These are phyloP conservation scores for Cystobasidium onofrii DNA, from an alignment of 768 basidiomycete genomes.

Conservation along the genomic window DNA sequence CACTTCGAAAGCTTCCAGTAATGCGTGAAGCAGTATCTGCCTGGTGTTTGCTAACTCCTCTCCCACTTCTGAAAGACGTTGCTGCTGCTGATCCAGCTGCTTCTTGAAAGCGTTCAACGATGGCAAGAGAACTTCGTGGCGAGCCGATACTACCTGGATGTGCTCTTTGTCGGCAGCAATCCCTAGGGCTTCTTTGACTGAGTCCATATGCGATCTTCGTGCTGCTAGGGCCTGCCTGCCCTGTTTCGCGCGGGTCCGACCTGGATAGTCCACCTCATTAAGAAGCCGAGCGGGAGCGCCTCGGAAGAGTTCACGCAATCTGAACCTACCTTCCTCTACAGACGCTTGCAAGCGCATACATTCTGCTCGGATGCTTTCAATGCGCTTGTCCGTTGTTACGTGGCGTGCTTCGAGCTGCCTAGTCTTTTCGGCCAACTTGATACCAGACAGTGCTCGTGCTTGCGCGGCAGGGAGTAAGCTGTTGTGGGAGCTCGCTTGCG, in stretches of 20 bases:
- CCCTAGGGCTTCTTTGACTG: neutral
- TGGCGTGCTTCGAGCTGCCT: neutral
- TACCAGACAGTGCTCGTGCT: neutral
- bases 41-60: slow-evolving; percentile 4
- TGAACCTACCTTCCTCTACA: neutral
- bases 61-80: neutral
- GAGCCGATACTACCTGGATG: neutral
- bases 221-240: neutral
- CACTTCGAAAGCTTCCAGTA: slow-evolving; percentile 12
- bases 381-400: neutral
- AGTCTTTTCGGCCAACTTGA: neutral
- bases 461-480: slow-evolving; percentile 10
- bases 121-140: neutral
- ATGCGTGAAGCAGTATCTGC: neutral
- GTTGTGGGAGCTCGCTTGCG: neutral
- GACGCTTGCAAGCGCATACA: neutral
- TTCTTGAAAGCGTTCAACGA: neutral
- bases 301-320: no score
- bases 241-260: neutral
- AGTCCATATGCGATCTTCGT: neutral
- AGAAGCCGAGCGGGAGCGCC: neutral
- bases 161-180: neutral
- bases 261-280: neutral
- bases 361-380: neutral
- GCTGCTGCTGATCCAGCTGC: neutral